These are phyloP conservation scores for Mucor velutinosus DNA, from an alignment of 371 early-diverging fungal species.

Conservation along the genomic window DNA sequence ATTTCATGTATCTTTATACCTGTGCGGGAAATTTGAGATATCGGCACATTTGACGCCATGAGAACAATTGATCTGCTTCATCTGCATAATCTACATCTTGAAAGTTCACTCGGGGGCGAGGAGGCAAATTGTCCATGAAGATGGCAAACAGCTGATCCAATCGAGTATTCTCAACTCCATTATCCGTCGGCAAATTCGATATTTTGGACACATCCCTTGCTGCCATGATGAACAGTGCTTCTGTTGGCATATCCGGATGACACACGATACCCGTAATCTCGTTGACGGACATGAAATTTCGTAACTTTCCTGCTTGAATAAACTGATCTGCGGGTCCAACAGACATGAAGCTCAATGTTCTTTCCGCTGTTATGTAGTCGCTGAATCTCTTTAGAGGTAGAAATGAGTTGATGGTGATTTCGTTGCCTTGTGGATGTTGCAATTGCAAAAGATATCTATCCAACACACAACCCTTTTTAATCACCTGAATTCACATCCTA, in stretches of 20 bases:
- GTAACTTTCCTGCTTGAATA: constrained; percentile 19
- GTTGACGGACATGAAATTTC: constrained; percentile 19
- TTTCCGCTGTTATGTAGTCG: background rate
- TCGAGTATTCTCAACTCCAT: background rate
- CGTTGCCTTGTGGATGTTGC: background rate
- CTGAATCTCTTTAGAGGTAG: constrained; percentile 4
- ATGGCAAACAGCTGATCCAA: constrained; percentile 1
- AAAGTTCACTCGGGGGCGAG: background rate
- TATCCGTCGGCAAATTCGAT: background rate
- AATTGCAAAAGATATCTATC: background rate
- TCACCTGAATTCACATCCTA: background rate
- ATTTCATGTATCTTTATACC: constrained; percentile 5
- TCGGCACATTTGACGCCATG: background rate
- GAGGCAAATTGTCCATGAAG: constrained; percentile 5
- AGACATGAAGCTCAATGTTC: background rate
- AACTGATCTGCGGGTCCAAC: background rate
- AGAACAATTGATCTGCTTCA: background rate
- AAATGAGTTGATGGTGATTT: constrained; percentile 1
- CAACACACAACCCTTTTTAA: background rate
- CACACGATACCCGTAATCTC: constrained; percentile 15
- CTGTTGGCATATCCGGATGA: constrained; percentile 1
- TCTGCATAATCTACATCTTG: background rate
- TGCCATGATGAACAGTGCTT: constrained; percentile 14
- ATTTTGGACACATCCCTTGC: constrained; percentile 11
- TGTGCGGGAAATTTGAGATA: constrained; percentile 12